These are phyloP conservation scores for Sporothrix curviconia DNA, from an alignment of 2,329 filamentous ascomycete species.

Conservation along the genomic window DNA sequence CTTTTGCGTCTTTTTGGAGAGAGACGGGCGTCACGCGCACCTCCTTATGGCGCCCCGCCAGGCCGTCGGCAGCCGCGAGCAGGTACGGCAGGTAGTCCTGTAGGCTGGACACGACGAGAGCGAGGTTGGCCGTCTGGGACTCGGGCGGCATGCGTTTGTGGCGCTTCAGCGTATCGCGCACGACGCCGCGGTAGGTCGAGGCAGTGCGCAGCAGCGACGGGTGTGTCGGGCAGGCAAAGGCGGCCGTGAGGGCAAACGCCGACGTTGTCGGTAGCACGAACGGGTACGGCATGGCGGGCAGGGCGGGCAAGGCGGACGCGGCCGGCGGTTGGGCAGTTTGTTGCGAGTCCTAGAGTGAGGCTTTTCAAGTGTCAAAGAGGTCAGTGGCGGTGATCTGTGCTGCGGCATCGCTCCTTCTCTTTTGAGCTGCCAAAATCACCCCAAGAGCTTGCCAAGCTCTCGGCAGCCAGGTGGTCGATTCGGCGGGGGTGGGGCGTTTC, in stretches of 20 bases:
- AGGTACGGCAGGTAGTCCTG: constrained; percentile 80
- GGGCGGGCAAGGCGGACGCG: background rate
- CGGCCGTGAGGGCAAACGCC: constrained; percentile 71
- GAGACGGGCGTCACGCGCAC: constrained; percentile 32
- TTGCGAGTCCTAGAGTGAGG: background rate
- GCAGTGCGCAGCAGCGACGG: constrained; percentile 79
- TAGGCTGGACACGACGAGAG: constrained; percentile 60
- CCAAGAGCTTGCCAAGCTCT: constrained; percentile 8
- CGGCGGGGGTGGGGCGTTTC: constrained; percentile 1
- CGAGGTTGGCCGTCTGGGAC: constrained; percentile 64
- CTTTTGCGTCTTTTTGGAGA: background rate
- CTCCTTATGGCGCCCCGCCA: constrained; percentile 28
- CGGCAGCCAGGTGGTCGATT: background rate
- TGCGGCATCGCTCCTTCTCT: constrained; percentile 2
- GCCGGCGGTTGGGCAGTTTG: no score
- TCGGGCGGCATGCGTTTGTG: constrained; percentile 76
- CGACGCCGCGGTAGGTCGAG: constrained; percentile 74
- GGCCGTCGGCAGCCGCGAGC: constrained; percentile 65
- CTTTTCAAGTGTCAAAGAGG: background rate
- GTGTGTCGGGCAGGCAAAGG: constrained; percentile 72
- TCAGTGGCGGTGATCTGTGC: background rate
- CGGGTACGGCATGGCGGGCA: constrained; percentile 71
- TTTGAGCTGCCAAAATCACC: background rate
- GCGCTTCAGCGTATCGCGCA: constrained; percentile 77
- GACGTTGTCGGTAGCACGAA: constrained; percentile 88